These are phyloP conservation scores for Rubroboletus satanas DNA, from an alignment of 768 basidiomycete genomes.

Conservation along the genomic window DNA sequence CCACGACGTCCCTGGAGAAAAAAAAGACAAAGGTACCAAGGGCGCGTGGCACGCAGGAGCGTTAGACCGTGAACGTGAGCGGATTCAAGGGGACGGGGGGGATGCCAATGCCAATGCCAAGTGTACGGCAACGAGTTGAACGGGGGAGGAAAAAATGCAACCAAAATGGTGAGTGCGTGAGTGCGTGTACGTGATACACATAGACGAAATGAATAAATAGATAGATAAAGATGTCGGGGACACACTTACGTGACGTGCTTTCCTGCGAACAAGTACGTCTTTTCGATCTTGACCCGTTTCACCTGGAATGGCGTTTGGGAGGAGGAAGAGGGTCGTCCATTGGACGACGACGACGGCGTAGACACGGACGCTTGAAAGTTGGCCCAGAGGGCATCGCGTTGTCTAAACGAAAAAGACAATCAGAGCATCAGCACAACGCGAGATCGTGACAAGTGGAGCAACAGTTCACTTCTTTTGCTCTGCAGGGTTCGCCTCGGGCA, in stretches of 20 bases:
- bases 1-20: conserved; percentile 57
- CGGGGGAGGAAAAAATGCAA: not conserved
- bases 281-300: conserved; percentile 62
- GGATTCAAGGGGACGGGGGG: not conserved
- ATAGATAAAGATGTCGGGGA: no score
- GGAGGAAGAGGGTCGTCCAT: not conserved
- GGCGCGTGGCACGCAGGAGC: not conserved
- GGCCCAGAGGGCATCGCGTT: conserved; percentile 62
- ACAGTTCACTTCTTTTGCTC: conserved; percentile 42
- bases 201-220: not conserved
- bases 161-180: not conserved
- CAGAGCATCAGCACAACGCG: not conserved
- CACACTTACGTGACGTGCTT: conserved; percentile 63
- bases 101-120: no score
- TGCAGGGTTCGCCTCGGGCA: conserved; percentile 33
- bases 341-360: conserved; percentile 4
- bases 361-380: conserved; percentile 64
- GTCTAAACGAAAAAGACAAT: conserved; percentile 34
- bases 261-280: conserved; percentile 71
- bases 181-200: not conserved
- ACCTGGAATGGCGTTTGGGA: conserved; percentile 15
- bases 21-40: not conserved
- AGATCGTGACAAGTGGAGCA: no score
- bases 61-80: not conserved
- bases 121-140: no score